phyloP scores from a whole-genome alignment of 1,284 basidiomycete genomes.

The Phlebopus sp. region DNA sequence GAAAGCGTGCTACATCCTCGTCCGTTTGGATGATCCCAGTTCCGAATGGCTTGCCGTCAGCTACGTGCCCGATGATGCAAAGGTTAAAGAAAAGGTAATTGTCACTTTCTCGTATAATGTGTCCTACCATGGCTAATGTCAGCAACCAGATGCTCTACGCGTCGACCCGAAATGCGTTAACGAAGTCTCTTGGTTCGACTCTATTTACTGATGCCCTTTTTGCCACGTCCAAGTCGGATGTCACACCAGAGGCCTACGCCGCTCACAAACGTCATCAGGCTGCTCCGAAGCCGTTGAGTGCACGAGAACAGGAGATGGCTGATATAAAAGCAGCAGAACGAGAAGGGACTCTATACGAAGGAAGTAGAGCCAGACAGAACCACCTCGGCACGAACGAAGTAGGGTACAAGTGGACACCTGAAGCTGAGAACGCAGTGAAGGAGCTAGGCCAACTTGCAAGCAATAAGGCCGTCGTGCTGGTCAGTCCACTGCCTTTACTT shows the following conservation, averaged over 20 bases:
- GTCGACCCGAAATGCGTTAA: slow-evolving; percentile 72
- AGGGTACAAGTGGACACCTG: slow-evolving; percentile 62
- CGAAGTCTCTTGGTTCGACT: slow-evolving; percentile 74
- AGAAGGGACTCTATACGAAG: slow-evolving; percentile 51
- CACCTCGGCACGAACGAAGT: slow-evolving; percentile 53
- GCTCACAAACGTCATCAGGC: slow-evolving; percentile 69
- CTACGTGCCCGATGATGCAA: slow-evolving; percentile 75
- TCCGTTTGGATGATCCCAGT: slow-evolving; percentile 55
- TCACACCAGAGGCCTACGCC: slow-evolving; percentile 67
- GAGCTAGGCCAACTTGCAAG: slow-evolving; percentile 50
- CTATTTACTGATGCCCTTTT: slow-evolving; percentile 79
- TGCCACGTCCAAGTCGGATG: slow-evolving; percentile 72
- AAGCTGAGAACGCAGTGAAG: slow-evolving; percentile 62
- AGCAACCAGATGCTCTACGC: slow-evolving; percentile 85
- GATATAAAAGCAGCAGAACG: slow-evolving; percentile 74
- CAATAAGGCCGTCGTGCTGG: slow-evolving; percentile 61
- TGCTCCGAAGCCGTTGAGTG: slow-evolving; percentile 79
- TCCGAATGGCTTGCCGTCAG: slow-evolving; percentile 68
- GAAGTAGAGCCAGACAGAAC: slow-evolving; percentile 51
- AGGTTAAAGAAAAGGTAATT: slow-evolving; percentile 71
- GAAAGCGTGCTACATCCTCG: slow-evolving; percentile 71
- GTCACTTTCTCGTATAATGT: background rate
- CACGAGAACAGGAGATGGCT: slow-evolving; percentile 76
- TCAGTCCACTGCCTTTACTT: slow-evolving; percentile 27
- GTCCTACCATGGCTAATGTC: slow-evolving; percentile 2